These are phyloP conservation scores for Tylopilus sp. DNA, from an alignment of 768 basidiomycete species.

Conservation along the genomic window DNA sequence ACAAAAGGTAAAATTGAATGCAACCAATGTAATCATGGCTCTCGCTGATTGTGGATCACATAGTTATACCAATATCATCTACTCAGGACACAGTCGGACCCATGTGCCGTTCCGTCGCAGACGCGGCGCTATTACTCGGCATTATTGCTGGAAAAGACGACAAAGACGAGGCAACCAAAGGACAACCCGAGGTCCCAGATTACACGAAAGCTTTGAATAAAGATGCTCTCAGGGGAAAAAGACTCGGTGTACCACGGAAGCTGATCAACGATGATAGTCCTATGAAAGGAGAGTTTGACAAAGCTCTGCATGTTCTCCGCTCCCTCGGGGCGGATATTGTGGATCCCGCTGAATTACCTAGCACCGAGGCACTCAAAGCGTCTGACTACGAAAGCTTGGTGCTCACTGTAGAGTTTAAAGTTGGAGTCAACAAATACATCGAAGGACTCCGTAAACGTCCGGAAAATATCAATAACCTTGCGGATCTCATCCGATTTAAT, in stretches of 20 bases:
- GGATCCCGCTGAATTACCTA: slow-evolving; percentile 60
- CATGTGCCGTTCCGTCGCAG: slow-evolving; percentile 50
- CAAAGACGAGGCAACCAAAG: slow-evolving; percentile 49
- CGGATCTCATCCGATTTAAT: slow-evolving; percentile 58
- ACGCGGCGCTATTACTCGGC: slow-evolving; percentile 52
- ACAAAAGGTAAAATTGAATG: slow-evolving; percentile 27
- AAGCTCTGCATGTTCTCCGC: slow-evolving; percentile 35
- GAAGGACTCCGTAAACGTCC: slow-evolving; percentile 48
- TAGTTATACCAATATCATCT: slow-evolving; percentile 26
- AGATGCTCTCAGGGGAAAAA: slow-evolving; percentile 46
- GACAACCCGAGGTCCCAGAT: slow-evolving; percentile 54
- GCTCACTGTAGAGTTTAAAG: slow-evolving; percentile 58
- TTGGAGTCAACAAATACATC: slow-evolving; percentile 49
- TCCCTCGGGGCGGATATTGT: slow-evolving; percentile 47
- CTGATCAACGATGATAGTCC: slow-evolving; percentile 23
- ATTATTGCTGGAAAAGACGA: slow-evolving; percentile 52
- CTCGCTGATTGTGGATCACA: background rate
- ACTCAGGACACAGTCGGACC: slow-evolving; percentile 62
- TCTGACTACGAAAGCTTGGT: slow-evolving; percentile 53
- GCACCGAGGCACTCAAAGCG: slow-evolving; percentile 43
- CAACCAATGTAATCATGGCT: background rate
- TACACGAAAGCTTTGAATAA: slow-evolving; percentile 50
- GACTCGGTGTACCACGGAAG: slow-evolving; percentile 51
- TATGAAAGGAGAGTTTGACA: slow-evolving; percentile 37
- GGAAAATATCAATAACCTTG: slow-evolving; percentile 51